Base-by-base conservation (phyloP, 192 early-diverging fungal species). In the Entrophospora sp. region DNA sequence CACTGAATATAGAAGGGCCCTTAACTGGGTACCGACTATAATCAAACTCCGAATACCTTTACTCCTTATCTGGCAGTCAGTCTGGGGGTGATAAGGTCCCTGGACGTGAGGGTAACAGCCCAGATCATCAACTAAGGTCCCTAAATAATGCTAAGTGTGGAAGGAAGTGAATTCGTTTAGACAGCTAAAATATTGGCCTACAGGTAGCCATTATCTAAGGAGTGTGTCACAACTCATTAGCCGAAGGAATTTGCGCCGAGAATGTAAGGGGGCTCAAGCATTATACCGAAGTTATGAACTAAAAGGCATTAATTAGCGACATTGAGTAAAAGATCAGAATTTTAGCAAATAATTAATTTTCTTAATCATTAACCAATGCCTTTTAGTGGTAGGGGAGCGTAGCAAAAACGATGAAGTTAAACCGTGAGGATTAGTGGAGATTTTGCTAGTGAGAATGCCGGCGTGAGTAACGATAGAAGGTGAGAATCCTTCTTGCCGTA, bases 61-160 rank as follows among this genome's bases (percentile, higher is more conserved):
- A 52, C 27, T 27, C 8, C 18, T 52, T 52, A 52, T n/a, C 49
- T 52, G 1, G 49, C 27, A 52, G 49, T 52, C 49, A 52, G 49
- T 52, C 49, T 52, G 13, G 18, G 49, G 49, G 49, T n/a, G 49
- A 52, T 52, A 52, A 52, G 49, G 20, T 52, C 49, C 49, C 18
- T 52, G 49, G 49, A 52, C 49, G 49, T 27, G 49, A 52, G 49
- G 49, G 49, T 25, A 52, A 52, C 49, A 52, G 49, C 49, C 49
- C 49, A 52, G 49, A 52, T 22, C 27, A 52, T 52, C 49, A 24
- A 24, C 49, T 52, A 52, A 52, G 49, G 49, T 52, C 49, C 49
- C 49, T 52, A 52, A 52, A 52, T 52, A 52, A 24, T 52, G 27
- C 27, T 52, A 52, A 52, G 49, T 52, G 49, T 52, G 27, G 49